These are phyloP conservation scores for Chenopodium berlandieri DNA, from an alignment of 148 eudicot species.

Conservation along the genomic window DNA sequence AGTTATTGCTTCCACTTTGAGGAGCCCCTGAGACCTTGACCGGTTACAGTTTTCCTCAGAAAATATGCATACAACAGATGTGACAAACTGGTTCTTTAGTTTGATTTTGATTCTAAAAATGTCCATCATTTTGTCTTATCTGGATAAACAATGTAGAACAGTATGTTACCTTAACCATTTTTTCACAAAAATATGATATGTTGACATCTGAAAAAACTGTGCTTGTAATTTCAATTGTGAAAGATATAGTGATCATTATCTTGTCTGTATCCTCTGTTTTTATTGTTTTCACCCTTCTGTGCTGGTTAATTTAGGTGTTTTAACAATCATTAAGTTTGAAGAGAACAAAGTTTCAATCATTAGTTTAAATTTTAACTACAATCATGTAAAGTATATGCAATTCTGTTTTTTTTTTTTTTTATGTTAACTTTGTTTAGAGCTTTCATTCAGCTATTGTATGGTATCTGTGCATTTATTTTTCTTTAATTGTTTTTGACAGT, in stretches of 20 bases:
- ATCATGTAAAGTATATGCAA: too few species aligned
- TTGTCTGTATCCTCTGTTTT: neutral
- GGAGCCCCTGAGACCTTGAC: slow-evolving; percentile 1
- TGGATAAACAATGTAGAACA: slow-evolving; percentile 9
- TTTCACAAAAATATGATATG: neutral
- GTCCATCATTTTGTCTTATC: neutral
- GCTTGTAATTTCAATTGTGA: neutral
- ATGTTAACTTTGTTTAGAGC: too few species aligned
- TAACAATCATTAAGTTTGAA: too few species aligned
- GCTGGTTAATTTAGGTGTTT: too few species aligned
- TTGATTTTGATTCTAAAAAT: neutral
- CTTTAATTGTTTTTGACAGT: too few species aligned
- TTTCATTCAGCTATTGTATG: too few species aligned
- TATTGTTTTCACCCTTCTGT: too few species aligned
- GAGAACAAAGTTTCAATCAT: too few species aligned
- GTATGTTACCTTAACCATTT: neutral
- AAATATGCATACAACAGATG: slow-evolving; percentile 1
- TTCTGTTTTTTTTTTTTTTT: too few species aligned
- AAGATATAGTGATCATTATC: neutral
- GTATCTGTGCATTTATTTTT: too few species aligned
- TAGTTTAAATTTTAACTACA: too few species aligned
- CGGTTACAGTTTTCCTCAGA: neutral
- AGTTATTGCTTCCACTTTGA: neutral
- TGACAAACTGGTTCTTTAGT: neutral
- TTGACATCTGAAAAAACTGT: neutral